Evolutionary conservation across 1,284 basidiomycete genomes (phyloP), one percentile per base, ranked within the genome.

Genomic region (Ganoderma lingzhi): DNA sequence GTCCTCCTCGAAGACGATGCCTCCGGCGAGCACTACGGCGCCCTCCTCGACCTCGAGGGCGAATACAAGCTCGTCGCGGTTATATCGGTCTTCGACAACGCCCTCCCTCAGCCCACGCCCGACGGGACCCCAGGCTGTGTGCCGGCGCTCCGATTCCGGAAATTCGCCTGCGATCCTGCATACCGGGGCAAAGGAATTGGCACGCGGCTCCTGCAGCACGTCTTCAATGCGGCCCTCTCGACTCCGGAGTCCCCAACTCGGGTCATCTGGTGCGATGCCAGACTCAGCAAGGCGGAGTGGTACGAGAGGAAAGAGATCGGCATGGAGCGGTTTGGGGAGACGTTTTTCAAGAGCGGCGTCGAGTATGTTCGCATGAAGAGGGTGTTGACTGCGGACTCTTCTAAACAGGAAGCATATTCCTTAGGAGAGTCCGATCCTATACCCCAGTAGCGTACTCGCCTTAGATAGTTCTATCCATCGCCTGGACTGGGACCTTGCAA

Each of bases 191-290:
- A 75, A 68, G 89, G 88, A 28, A 82, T 91, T 68, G 88, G 88
- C 30, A 84, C 85, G 28, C 77, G 75, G 63, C 80, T 89, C 48
- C 79, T 91, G 60, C 69, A 74, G 32, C 80, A 84, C 72, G 80
- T 82, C 9, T 79, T 84, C 69, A 76, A 78, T n/a, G 77, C 80
- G 35, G 84, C 48, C 12, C 3, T 83, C 32, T 77, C 75, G 69
- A 73, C 19, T 12, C 12, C 77, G 15, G 79, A 84, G 61, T 72
- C 84, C 61, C 79, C 79, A 17, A 84, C 81, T 23, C 71, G 68
- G 2, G 73, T 84, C 15, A 77, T 87, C 6, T 90, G 88, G 88
- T 90, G 87, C 77, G 88, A 90, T 75, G 88, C 88, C 10, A 79
- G 88, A 70, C 73, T 80, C 62, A 80, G 82, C 28, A 84, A 80